A percentile compares a stretch with the other conserved stretches of the same genome.
These are phyloP conservation scores for Pythium dissimile DNA, from an alignment of 352 stramenopile species.

Conservation along the genomic window DNA sequence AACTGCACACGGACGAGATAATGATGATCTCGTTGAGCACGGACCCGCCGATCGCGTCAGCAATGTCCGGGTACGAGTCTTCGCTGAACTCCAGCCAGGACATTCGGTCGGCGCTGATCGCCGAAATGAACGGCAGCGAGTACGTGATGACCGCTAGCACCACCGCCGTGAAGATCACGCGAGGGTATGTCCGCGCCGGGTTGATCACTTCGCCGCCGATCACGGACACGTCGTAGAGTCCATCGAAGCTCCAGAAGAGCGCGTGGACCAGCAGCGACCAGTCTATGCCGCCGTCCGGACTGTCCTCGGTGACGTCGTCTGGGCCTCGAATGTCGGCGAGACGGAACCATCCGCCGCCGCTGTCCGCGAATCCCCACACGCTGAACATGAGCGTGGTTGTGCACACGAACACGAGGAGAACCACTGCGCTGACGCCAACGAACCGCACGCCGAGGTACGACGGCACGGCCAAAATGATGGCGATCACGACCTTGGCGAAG, in stretches of 20 bases:
- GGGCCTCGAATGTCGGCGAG: background rate
- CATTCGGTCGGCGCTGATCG: background rate
- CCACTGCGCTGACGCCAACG: slow-evolving; percentile 24
- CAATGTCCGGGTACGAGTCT: background rate
- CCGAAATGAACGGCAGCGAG: slow-evolving; percentile 9
- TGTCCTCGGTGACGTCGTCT: background rate
- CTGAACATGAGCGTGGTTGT: slow-evolving; percentile 36
- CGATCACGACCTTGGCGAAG: slow-evolving; percentile 35
- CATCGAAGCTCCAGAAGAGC: slow-evolving; percentile 94
- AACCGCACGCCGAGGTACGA: slow-evolving; percentile 32
- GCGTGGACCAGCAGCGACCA: slow-evolving; percentile 76
- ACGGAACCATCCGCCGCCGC: slow-evolving; percentile 29
- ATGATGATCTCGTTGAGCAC: slow-evolving; percentile 62
- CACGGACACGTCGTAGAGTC: slow-evolving; percentile 76
- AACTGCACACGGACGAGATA: slow-evolving; percentile 37
- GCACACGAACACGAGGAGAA: slow-evolving; percentile 26
- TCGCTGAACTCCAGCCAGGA: background rate
- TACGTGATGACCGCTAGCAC: slow-evolving; percentile 44
- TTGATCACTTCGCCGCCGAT: slow-evolving; percentile 85
- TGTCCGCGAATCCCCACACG: slow-evolving; percentile 28
- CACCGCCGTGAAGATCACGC: slow-evolving; percentile 69
- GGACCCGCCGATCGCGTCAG: slow-evolving; percentile 40
- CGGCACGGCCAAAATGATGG: slow-evolving; percentile 29
- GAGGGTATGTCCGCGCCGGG: slow-evolving; percentile 27
- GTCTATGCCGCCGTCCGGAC: background rate